phyloP scores from a whole-genome alignment of 2,329 filamentous ascomycete genomes.

The Phaeosphaeria sp. region DNA sequence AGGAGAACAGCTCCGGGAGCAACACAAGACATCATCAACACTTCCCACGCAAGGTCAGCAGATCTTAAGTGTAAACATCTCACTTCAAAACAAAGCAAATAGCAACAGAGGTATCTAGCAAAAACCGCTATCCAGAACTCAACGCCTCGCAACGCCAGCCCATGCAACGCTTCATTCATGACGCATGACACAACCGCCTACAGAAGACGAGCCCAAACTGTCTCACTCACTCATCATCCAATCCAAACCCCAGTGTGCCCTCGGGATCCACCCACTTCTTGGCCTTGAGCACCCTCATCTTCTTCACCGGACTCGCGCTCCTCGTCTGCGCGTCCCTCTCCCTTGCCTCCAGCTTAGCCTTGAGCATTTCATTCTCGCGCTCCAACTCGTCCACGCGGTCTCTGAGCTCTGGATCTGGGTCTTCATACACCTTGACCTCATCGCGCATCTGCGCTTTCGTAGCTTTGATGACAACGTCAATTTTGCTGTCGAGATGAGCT shows the following conservation, averaged over 20 bases:
- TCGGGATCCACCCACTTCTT: slow-evolving; percentile 55
- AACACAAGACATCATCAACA: background rate
- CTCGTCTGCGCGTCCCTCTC: slow-evolving; percentile 49
- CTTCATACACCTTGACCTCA: slow-evolving; percentile 54
- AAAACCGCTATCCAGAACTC: background rate
- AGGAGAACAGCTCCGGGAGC: background rate
- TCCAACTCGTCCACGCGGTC: slow-evolving; percentile 50
- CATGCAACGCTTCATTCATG: background rate
- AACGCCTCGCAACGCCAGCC: background rate
- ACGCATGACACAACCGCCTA: background rate
- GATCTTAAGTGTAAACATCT: background rate
- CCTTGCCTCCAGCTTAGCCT: slow-evolving; percentile 46
- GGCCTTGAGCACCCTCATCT: slow-evolving; percentile 57
- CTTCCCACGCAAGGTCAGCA: background rate
- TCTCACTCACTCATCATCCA: slow-evolving; percentile 22
- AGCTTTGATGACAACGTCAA: slow-evolving; percentile 73
- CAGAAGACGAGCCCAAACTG: background rate
- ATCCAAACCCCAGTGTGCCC: slow-evolving; percentile 18
- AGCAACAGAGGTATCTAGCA: slow-evolving; percentile 2
- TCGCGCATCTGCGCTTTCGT: slow-evolving; percentile 45
- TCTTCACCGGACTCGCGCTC: slow-evolving; percentile 55
- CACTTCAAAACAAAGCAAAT: background rate
- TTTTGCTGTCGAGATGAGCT: slow-evolving; percentile 86
- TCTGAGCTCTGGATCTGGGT: slow-evolving; percentile 47
- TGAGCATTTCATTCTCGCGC: slow-evolving; percentile 51